These are phyloP conservation scores for Bacidia rubella DNA, from an alignment of 495 filamentous ascomycete genomes.

Conservation along the genomic window DNA sequence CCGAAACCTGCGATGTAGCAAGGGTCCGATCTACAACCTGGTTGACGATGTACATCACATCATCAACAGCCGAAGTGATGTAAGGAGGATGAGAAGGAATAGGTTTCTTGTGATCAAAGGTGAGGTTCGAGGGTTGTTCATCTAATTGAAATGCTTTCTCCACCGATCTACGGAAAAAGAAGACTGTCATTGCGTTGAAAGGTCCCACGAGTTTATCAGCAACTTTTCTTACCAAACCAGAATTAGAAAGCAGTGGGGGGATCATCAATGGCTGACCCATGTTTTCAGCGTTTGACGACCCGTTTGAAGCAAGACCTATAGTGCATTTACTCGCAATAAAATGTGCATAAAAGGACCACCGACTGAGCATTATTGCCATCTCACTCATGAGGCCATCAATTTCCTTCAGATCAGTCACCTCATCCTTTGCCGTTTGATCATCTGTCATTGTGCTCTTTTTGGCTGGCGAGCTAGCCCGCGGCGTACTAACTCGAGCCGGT, in stretches of 20 bases:
- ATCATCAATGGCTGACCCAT: constrained; percentile 33
- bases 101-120: constrained; percentile 52
- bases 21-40: constrained; percentile 75
- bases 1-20: constrained; percentile 63
- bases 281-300: constrained; percentile 19
- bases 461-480: constrained; percentile 52
- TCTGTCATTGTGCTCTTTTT: constrained; percentile 33
- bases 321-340: constrained; percentile 76
- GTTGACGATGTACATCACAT: constrained; percentile 98
- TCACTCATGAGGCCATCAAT: constrained; percentile 77
- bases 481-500: constrained; percentile 36
- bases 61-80: constrained; percentile 91
- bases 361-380: constrained; percentile 76
- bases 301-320: constrained; percentile 32
- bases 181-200: constrained; percentile 80
- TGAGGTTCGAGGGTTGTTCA: constrained; percentile 70
- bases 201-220: constrained; percentile 54
- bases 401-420: constrained; percentile 90
- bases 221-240: constrained; percentile 63
- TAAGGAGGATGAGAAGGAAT: constrained; percentile 66
- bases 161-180: constrained; percentile 90
- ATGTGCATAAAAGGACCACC: constrained; percentile 84
- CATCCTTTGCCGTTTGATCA: constrained; percentile 54
- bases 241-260: constrained; percentile 60
- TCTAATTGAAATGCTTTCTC: constrained; percentile 98